Conservation (phyloP, 768 basidiomycete genomes). For the Phanerodontia chrysosporium region DNA sequence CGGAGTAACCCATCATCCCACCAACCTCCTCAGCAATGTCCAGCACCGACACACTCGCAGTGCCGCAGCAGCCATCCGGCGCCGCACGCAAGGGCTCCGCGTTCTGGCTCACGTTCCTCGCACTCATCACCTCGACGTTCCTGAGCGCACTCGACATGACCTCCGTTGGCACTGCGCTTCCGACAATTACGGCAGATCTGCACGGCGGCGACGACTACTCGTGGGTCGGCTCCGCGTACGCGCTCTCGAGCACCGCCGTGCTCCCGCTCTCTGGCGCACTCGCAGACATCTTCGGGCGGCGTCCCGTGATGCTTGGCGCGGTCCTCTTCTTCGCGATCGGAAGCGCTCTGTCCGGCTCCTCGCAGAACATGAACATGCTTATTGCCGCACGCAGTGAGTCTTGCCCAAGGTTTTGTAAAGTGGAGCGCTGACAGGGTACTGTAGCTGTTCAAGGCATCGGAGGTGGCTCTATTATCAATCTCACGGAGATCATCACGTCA, state of each 20-base stretch:
- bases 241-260: slow-evolving; percentile 31
- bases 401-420: not conserved
- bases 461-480: slow-evolving; percentile 20
- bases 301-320: slow-evolving; percentile 27
- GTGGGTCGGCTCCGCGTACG: slow-evolving; percentile 30
- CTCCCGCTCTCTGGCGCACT: slow-evolving; percentile 30
- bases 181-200: slow-evolving; percentile 14
- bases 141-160: slow-evolving; percentile 23
- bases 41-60: not conserved
- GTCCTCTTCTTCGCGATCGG: slow-evolving; percentile 34
- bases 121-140: slow-evolving; percentile 17
- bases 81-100: not conserved
- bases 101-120: slow-evolving; percentile 21
- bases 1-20: not conserved
- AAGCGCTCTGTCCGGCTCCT: slow-evolving; percentile 34
- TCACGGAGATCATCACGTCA: slow-evolving; percentile 21
- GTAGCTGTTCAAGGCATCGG: slow-evolving; percentile 24
- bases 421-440: not conserved
- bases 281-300: slow-evolving; percentile 32
- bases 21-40: not conserved
- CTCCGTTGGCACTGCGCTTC: slow-evolving; percentile 20
- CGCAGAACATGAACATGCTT: slow-evolving; percentile 35
- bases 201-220: slow-evolving; percentile 19
- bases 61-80: not conserved
- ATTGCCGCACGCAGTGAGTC: slow-evolving; percentile 32